Evolutionary conservation across 805 yeast genomes (phyloP).

Genomic region (Tetrapisispora nanseiensis): DNA sequence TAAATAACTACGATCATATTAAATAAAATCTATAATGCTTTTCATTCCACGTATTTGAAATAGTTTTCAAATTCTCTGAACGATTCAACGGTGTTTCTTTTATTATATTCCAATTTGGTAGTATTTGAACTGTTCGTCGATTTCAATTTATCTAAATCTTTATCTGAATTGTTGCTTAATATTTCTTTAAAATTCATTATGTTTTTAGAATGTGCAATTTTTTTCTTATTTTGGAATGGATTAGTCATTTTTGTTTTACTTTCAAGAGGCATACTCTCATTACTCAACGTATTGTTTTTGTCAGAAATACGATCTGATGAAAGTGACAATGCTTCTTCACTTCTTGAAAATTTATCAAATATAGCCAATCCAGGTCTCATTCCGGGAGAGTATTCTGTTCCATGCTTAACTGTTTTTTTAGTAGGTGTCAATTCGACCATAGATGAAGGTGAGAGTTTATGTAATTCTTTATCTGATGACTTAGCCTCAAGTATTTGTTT

Average conservation of each 20-base stretch:
- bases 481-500: not conserved
- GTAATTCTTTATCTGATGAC: not conserved
- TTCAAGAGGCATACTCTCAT: not conserved
- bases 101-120: not conserved
- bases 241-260: not conserved
- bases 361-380: slow-evolving; percentile 1
- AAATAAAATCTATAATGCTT: too few relatives aligned
- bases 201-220: slow-evolving; percentile 3
- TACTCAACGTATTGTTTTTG: not conserved
- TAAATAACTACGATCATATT: too few relatives aligned
- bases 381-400: slow-evolving; percentile 2
- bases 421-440: slow-evolving; percentile 1
- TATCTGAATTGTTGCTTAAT: not conserved
- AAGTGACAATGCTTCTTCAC: slow-evolving; percentile 1
- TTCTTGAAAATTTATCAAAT: not conserved
- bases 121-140: not conserved
- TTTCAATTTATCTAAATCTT: not conserved
- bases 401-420: not conserved
- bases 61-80: slow-evolving; percentile 1
- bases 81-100: not conserved
- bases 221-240: not conserved
- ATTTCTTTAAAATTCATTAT: slow-evolving; percentile 1
- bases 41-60: not conserved
- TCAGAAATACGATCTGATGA: not conserved
- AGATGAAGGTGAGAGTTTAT: not conserved